A percentile compares a stretch with the other conserved stretches of the same genome.
phyloP scores from a whole-genome alignment of 306 rosid genomes.

The Hippophae tibetana region DNA sequence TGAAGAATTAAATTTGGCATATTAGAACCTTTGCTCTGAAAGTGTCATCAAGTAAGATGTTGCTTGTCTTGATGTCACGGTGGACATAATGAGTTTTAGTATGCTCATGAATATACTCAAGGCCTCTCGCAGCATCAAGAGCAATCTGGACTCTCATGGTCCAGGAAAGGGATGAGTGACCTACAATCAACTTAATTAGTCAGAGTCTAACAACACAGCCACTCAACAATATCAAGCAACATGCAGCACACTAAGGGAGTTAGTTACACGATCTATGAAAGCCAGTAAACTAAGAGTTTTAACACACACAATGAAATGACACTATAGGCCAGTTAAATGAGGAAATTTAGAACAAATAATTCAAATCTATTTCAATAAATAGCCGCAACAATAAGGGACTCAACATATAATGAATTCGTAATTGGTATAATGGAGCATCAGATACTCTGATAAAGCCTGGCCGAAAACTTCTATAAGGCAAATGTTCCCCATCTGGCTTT shows the following conservation, averaged over 20 bases:
- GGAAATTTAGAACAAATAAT: slow-evolving; percentile 4
- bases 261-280: slow-evolving; percentile 1
- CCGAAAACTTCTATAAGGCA: background rate
- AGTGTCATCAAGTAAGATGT: slow-evolving; percentile 80
- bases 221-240: background rate
- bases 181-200: slow-evolving; percentile 33
- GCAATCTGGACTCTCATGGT: slow-evolving; percentile 90
- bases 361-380: background rate
- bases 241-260: background rate
- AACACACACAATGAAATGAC: background rate
- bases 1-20: slow-evolving; percentile 3
- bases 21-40: slow-evolving; percentile 78
- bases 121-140: slow-evolving; percentile 91
- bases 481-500: background rate
- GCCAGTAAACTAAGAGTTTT: background rate
- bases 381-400: background rate
- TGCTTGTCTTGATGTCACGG: slow-evolving; percentile 96
- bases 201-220: slow-evolving; percentile 10
- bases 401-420: background rate
- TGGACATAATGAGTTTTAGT: slow-evolving; percentile 90
- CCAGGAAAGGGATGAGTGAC: slow-evolving; percentile 92
- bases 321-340: background rate
- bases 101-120: slow-evolving; percentile 98
- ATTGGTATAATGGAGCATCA: too few species aligned
- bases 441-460: background rate